Evolutionary conservation across 257 asterid genomes (phyloP).

Genomic region (Nicotiana knightiana): DNA sequence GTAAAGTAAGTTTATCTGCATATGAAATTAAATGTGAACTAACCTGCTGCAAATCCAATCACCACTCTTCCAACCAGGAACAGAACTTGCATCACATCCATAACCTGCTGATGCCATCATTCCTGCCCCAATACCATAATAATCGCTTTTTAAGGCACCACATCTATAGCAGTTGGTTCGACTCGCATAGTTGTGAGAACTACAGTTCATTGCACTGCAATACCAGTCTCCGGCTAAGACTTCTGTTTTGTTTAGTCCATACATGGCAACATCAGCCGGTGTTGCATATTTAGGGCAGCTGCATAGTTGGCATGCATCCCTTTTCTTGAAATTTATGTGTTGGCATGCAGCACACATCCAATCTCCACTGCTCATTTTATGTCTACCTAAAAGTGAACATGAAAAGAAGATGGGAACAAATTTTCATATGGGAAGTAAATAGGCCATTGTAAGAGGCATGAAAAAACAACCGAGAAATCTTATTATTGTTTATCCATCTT

Average conservation of each 20-base stretch:
- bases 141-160: constrained; percentile 40
- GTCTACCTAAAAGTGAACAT: background rate
- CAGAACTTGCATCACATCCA: constrained; percentile 26
- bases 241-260: constrained; percentile 34
- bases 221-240: constrained; percentile 88
- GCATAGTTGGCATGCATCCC: constrained; percentile 69
- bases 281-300: constrained; percentile 66
- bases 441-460: background rate
- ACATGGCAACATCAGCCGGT: constrained; percentile 36
- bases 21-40: background rate
- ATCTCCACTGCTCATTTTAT: constrained; percentile 68
- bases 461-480: background rate
- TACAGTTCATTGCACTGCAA: constrained; percentile 57
- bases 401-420: background rate
- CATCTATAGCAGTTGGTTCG: constrained; percentile 61
- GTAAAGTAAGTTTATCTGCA: too few species aligned
- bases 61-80: constrained; percentile 89
- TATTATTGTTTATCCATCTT: background rate
- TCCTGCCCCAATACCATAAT: constrained; percentile 32
- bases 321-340: constrained; percentile 58
- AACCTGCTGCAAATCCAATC: constrained; percentile 84
- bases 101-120: constrained; percentile 19
- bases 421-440: background rate
- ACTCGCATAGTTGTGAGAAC: constrained; percentile 84
- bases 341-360: constrained; percentile 91